These are phyloP conservation scores for Microsporum ferrugineum DNA, from an alignment of 2,329 filamentous ascomycete species.

Conservation along the genomic window DNA sequence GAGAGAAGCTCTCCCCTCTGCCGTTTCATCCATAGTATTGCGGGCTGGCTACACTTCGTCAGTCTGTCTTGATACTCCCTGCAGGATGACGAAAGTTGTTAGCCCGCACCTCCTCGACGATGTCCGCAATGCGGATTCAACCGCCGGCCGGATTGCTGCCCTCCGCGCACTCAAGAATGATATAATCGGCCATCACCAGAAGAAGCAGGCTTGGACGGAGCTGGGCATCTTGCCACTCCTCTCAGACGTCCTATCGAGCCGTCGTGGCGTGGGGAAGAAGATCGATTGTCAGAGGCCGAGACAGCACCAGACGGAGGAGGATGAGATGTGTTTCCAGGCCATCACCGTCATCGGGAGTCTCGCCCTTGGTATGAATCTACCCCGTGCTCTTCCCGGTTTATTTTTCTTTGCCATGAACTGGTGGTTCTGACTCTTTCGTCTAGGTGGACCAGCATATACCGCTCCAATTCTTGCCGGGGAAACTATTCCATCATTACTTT, in stretches of 20 bases:
- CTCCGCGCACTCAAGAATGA: slow-evolving; percentile 76
- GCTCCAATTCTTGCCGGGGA: slow-evolving; percentile 58
- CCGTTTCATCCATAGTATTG: neutral
- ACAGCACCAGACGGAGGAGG: slow-evolving; percentile 42
- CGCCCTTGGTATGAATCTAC: slow-evolving; percentile 55
- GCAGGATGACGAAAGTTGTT: slow-evolving; percentile 44
- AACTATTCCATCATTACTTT: slow-evolving; percentile 58
- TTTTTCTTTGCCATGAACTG: neutral
- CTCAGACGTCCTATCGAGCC: slow-evolving; percentile 37
- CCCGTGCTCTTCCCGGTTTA: neutral
- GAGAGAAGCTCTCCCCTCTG: neutral
- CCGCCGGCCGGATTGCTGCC: slow-evolving; percentile 38
- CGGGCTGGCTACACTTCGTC: neutral
- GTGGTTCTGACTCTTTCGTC: neutral
- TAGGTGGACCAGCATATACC: slow-evolving; percentile 71
- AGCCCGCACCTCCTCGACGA: slow-evolving; percentile 46
- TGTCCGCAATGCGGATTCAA: slow-evolving; percentile 43
- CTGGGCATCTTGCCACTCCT: slow-evolving; percentile 52
- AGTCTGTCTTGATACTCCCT: neutral
- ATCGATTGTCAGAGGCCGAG: slow-evolving; percentile 21
- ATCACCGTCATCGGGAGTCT: slow-evolving; percentile 75
- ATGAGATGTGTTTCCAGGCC: slow-evolving; percentile 62
- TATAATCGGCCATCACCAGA: slow-evolving; percentile 73
- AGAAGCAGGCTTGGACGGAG: slow-evolving; percentile 68
- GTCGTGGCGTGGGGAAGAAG: slow-evolving; percentile 29